phyloP scores from a whole-genome alignment of 164 flowering plant species.

The Taxillus chinensis region DNA sequence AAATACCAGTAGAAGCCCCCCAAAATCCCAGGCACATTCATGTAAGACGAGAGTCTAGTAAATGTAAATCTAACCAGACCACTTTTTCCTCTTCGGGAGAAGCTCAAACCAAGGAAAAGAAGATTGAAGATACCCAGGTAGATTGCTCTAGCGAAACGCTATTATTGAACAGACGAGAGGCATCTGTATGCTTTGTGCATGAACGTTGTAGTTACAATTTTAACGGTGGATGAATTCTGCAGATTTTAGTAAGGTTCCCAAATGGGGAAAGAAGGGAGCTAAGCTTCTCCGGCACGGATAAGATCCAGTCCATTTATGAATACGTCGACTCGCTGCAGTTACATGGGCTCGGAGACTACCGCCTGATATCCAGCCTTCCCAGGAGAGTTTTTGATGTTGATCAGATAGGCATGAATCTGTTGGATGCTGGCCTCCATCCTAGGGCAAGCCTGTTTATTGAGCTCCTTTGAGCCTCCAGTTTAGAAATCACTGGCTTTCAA shows the following conservation, averaged over 20 bases:
- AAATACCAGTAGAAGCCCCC: conserved; percentile 15
- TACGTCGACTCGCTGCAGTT: conserved; percentile 52
- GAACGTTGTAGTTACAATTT: neutral
- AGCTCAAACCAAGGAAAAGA: conserved; percentile 14
- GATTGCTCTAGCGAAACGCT: neutral
- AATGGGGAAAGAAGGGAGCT: conserved; percentile 59
- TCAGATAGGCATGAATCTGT: conserved; percentile 46
- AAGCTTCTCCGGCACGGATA: conserved; percentile 39
- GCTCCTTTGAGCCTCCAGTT: conserved; percentile 35
- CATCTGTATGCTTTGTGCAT: no score
- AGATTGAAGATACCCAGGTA: conserved; percentile 36
- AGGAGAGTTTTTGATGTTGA: conserved; percentile 51
- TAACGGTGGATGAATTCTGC: conserved; percentile 4
- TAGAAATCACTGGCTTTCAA: no score
- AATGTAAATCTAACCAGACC: conserved; percentile 10
- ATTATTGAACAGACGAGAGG: no score
- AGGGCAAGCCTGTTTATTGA: conserved; percentile 63
- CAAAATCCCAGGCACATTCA: conserved; percentile 5
- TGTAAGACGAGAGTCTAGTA: conserved; percentile 11
- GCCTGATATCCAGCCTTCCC: conserved; percentile 61
- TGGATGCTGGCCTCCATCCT: conserved; percentile 61
- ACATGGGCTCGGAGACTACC: conserved; percentile 41
- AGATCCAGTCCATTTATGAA: conserved; percentile 40
- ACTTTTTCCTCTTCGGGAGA: conserved; percentile 6
- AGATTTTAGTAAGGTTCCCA: conserved; percentile 65